Base-by-base conservation (phyloP, 805 yeast species). In the Sugiyamaella americana region DNA sequence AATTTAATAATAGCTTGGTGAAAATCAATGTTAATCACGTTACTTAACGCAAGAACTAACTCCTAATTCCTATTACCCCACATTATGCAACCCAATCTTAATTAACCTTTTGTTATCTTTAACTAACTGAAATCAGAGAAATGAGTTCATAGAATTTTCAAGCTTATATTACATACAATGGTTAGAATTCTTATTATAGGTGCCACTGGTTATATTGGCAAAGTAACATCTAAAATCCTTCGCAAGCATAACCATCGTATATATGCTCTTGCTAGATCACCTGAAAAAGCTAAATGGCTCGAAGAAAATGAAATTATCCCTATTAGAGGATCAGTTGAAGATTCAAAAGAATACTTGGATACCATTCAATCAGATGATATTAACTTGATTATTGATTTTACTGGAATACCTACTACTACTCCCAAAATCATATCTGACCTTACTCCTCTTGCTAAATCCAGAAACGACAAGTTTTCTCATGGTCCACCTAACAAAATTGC, bases 191-290 rank as follows among this genome's bases (percentile, higher is more conserved):
- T 44, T 22, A 30, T 48, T 22, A 32, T 45, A 38, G 51, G 51
- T 17, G 51, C 51, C 21, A 30, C 44, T 5, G 51, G 48, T 5
- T 46, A 37, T 36, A 48, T 48, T 40, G 51, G 51, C 23, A 4
- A 20, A 16, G 51, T 42, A 10, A 35, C 40, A 2, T 24, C 23
- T 3, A 18, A 16, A 10, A 37, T 24, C 17, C 46, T 48, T 6
- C 40, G 47, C 2, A 18, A 18, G 24, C 11, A 21, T 10, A 44
- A 44, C 18, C 48, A 48, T 17, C 45, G 43, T 4, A 48, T 48
- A 11, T 40, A 37, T 16, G 51, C 48, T 8, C 42, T 44, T n/a
- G 51, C 48, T 17, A 44, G 48, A 13, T 29, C 38, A 11, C 37
- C 43, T 16, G 44, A 37, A 6, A 47, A 47, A 37, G 50, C 47